A percentile compares a stretch with the other conserved stretches of the same genome.
Evolutionary conservation across 257 asterid genomes (phyloP).

Genomic region (Ilex aquifolium): DNA sequence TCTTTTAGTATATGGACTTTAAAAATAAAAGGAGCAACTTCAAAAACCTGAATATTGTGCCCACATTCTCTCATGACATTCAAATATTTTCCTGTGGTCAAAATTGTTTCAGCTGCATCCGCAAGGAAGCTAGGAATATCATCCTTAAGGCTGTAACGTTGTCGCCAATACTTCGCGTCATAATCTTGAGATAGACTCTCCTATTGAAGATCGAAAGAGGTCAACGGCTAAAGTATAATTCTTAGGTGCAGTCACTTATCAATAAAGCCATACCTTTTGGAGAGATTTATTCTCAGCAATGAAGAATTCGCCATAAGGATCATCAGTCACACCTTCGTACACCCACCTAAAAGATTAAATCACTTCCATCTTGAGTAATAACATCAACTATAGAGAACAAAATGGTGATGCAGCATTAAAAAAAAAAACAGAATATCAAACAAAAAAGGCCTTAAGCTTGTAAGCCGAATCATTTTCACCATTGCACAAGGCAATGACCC

Average conservation of each 20-base stretch:
- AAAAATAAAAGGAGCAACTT: not conserved
- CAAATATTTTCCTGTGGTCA: constrained; percentile 91
- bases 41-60: constrained; percentile 73
- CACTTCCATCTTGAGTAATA: constrained; percentile 11
- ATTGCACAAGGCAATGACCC: no score
- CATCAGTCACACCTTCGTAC: constrained; percentile 93
- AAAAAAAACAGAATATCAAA: not conserved
- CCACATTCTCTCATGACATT: constrained; percentile 99
- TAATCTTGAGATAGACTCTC: constrained; percentile 97
- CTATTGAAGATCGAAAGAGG: constrained; percentile 34
- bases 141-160: constrained; percentile 93
- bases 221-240: constrained; percentile 23
- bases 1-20: constrained; percentile 5
- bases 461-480: no score
- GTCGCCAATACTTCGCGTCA: constrained; percentile 94
- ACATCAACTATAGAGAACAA: constrained; percentile 6
- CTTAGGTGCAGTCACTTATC: constrained; percentile 6
- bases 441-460: no score
- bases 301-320: constrained; percentile 93
- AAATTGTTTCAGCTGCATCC: constrained; percentile 91
- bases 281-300: constrained; percentile 95
- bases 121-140: constrained; percentile 93
- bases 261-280: constrained; percentile 56
- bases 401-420: constrained; percentile 1
- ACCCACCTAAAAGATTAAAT: constrained; percentile 73